Evolutionary conservation across 2,329 filamentous ascomycete species (phyloP).

Genomic region (Pyricularia grisea): DNA sequence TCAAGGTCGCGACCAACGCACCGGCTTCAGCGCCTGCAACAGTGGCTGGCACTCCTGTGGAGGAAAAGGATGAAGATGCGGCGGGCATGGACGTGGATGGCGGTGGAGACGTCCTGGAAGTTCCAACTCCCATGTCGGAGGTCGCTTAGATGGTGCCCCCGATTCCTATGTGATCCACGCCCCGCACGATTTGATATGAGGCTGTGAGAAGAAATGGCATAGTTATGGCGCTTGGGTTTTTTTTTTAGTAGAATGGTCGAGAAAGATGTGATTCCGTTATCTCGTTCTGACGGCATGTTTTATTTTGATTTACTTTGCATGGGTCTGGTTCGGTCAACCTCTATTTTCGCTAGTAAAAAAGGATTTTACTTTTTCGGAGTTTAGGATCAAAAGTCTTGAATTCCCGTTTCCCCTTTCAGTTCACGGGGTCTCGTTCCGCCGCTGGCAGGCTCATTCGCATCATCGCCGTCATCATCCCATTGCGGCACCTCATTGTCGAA

Average conservation of each 20-base stretch:
- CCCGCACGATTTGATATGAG: neutral
- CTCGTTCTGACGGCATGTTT: neutral
- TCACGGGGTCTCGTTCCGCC: conserved; percentile 7
- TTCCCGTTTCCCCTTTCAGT: conserved; percentile 52
- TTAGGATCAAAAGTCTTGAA: conserved; percentile 56
- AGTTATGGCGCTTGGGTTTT: neutral
- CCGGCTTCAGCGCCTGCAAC: neutral
- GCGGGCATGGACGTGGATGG: neutral
- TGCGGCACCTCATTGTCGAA: conserved; percentile 71
- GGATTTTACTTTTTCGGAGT: neutral
- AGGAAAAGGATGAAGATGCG: neutral
- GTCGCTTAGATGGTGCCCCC: conserved; percentile 1
- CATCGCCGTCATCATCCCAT: conserved; percentile 40
- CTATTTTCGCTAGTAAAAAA: neutral
- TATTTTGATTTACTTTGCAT: neutral
- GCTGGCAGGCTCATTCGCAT: conserved; percentile 11
- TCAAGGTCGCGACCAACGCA: neutral
- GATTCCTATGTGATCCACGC: neutral
- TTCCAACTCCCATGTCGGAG: conserved; percentile 4
- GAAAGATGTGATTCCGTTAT: neutral
- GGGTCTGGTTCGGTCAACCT: neutral
- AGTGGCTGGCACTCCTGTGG: neutral
- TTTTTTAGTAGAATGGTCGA: neutral
- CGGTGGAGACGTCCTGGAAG: neutral
- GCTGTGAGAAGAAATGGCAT: neutral